Conservation (phyloP, 306 rosid genomes). For the Castanopsis chinensis region DNA sequence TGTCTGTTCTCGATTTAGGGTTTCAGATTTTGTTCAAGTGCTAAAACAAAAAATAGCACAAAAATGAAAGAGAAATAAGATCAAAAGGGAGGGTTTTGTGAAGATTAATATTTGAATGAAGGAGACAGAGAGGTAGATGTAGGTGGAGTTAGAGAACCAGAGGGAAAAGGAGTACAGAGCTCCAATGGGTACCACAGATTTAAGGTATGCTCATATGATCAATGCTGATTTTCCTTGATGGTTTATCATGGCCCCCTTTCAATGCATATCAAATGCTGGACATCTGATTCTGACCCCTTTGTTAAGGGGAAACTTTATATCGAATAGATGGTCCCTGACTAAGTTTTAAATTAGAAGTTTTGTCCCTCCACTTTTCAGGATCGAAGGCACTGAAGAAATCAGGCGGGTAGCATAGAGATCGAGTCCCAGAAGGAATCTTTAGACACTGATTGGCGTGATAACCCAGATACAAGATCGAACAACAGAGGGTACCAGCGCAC, state of each 20-base stretch:
- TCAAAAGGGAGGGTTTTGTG: too few relatives aligned
- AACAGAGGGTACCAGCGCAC: conserved; percentile 47
- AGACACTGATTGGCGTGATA: conserved; percentile 76
- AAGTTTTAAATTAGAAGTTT: background rate
- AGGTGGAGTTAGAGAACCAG: conserved; percentile 92
- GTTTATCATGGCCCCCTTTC: too few relatives aligned
- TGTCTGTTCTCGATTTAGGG: too few relatives aligned
- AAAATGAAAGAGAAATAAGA: too few relatives aligned
- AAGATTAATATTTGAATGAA: conserved; percentile 33
- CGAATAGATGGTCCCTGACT: background rate
- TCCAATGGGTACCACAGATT: conserved; percentile 70
- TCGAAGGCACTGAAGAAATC: conserved; percentile 71
- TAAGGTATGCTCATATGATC: background rate
- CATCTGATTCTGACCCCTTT: background rate
- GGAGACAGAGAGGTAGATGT: conserved; percentile 82
- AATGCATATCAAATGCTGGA: conserved; percentile 35
- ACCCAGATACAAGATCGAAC: conserved; percentile 55
- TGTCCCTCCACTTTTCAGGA: conserved; percentile 47
- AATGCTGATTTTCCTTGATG: background rate
- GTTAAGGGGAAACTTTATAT: background rate
- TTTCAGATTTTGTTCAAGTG: too few relatives aligned
- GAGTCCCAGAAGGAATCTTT: conserved; percentile 72
- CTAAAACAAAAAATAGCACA: too few relatives aligned
- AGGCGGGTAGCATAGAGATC: conserved; percentile 62
- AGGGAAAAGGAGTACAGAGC: conserved; percentile 84